A percentile compares a stretch with the other conserved stretches of the same genome.
These are phyloP conservation scores for Talaromyces sp. DNA, from an alignment of 2,329 filamentous ascomycete genomes.

Conservation along the genomic window DNA sequence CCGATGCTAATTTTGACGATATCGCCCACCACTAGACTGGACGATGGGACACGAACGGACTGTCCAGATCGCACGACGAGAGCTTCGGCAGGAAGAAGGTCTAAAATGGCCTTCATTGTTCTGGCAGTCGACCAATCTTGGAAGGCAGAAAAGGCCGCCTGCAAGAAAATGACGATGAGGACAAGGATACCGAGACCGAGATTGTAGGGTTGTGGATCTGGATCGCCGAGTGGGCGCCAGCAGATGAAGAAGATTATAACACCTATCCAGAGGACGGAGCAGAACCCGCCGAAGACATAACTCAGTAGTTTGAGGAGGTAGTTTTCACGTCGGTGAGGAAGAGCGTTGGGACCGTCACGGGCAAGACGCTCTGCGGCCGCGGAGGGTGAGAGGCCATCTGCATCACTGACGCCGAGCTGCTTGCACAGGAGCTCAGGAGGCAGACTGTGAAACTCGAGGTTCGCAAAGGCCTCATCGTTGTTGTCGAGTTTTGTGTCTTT, in stretches of 20 bases:
- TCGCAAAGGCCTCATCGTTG: conserved; percentile 47
- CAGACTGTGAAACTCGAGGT: conserved; percentile 66
- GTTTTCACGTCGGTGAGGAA: conserved; percentile 63
- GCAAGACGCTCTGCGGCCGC: conserved; percentile 55
- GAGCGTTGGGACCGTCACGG: conserved; percentile 66
- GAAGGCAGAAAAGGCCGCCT: conserved; percentile 67
- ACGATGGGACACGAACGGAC: conserved; percentile 51
- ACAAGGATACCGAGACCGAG: conserved; percentile 70
- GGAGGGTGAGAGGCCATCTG: conserved; percentile 58
- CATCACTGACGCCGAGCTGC: conserved; percentile 57
- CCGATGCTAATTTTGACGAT: conserved; percentile 66
- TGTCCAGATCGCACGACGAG: conserved; percentile 62
- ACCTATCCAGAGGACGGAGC: conserved; percentile 64
- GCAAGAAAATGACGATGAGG: conserved; percentile 66
- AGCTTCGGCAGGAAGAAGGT: conserved; percentile 70
- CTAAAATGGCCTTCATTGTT: conserved; percentile 76
- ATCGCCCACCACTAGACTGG: conserved; percentile 71
- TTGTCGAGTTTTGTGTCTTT: conserved; percentile 25
- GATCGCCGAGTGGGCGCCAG: conserved; percentile 71
- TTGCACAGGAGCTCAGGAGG: conserved; percentile 54
- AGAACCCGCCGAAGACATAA: conserved; percentile 78
- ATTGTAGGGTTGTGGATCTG: conserved; percentile 63
- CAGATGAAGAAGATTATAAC: conserved; percentile 70
- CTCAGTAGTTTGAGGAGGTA: conserved; percentile 57
- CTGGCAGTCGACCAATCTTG: conserved; percentile 70